Evolutionary conservation across 129 eudicot species (phyloP).

Genomic region (Flaveria ramosissima): DNA sequence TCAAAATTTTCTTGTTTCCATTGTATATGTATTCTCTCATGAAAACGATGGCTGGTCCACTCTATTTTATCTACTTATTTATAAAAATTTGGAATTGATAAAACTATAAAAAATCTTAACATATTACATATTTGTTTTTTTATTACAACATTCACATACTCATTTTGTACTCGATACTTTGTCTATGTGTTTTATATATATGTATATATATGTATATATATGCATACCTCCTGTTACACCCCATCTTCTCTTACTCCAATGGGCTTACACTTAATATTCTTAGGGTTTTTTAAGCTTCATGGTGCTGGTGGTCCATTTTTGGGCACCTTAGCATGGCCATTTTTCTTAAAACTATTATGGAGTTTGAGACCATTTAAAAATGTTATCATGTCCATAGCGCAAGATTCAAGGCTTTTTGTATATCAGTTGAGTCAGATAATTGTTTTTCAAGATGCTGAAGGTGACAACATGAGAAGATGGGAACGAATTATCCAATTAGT

Average conservation of each 20-base stretch:
- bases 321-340: not conserved
- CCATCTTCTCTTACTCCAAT: not conserved
- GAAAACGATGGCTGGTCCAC: no score
- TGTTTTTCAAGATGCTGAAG: not conserved
- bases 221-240: not conserved
- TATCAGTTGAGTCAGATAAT: constrained; percentile 3
- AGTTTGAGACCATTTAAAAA: constrained; percentile 4
- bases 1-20: no score
- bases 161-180: no score
- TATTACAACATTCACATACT: no score
- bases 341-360: not conserved
- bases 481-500: not conserved
- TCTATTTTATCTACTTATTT: no score
- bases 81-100: no score
- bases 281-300: constrained; percentile 13
- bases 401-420: not conserved
- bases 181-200: not conserved
- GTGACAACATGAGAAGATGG: not conserved
- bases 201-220: not conserved
- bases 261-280: not conserved
- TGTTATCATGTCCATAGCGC: not conserved
- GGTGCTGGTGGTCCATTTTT: constrained; percentile 1
- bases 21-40: no score
- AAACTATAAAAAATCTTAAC: no score
- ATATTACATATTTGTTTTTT: no score